These are phyloP conservation scores for Fusarium drepaniforme DNA, from an alignment of 2,329 filamentous ascomycete species.

Conservation along the genomic window DNA sequence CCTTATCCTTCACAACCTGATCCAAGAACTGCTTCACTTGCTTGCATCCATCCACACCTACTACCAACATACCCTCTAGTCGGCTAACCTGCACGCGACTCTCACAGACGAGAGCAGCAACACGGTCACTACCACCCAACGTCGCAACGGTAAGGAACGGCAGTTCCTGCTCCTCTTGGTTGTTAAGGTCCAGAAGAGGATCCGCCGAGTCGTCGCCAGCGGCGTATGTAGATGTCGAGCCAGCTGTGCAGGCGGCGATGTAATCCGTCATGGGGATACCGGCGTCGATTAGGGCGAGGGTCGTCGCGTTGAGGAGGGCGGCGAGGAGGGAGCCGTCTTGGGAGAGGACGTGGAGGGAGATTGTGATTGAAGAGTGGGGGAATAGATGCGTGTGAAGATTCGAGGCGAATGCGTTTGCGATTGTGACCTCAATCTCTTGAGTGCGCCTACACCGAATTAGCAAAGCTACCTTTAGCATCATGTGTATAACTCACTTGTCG, in stretches of 20 bases:
- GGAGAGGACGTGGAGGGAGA: conserved; percentile 88
- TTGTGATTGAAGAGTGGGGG: conserved; percentile 85
- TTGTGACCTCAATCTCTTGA: conserved; percentile 83
- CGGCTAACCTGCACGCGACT: conserved; percentile 85
- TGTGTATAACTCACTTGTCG: conserved; percentile 75
- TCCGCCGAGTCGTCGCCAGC: conserved; percentile 77
- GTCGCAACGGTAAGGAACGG: conserved; percentile 91
- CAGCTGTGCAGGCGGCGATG: conserved; percentile 88
- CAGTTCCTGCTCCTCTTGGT: conserved; percentile 85
- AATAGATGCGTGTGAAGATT: conserved; percentile 90
- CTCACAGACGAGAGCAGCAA: conserved; percentile 87
- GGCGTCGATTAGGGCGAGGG: conserved; percentile 92
- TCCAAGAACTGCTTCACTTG: conserved; percentile 87
- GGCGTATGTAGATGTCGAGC: conserved; percentile 77
- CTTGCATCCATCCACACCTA: conserved; percentile 92
- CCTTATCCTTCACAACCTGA: conserved; percentile 79
- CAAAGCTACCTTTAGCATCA: neutral
- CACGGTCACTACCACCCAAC: conserved; percentile 77
- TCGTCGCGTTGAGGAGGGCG: conserved; percentile 90
- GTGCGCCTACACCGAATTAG: conserved; percentile 69
- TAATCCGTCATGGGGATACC: conserved; percentile 97
- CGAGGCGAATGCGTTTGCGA: conserved; percentile 80
- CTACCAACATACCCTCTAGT: conserved; percentile 92
- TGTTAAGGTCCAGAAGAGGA: conserved; percentile 84
- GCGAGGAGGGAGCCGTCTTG: conserved; percentile 93